Base-by-base conservation (phyloP, 2,329 filamentous ascomycete species). In the Pezicula neosporulosa region DNA sequence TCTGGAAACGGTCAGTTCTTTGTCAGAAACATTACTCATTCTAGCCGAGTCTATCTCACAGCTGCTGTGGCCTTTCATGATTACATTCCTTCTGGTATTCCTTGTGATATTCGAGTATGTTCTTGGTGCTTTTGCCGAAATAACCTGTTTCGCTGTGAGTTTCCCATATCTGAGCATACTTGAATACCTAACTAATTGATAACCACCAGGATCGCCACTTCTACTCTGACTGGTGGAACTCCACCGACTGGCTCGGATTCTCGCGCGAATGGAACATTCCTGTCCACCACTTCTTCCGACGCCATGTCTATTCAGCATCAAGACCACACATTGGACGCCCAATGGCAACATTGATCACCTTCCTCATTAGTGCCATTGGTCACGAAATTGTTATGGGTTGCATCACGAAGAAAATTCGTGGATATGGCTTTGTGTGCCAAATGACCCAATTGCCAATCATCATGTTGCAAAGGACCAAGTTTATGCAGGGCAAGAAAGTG, bases 81-180 rank as follows among this genome's bases (percentile, higher is more conserved):
- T 97, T 55, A 96, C 87, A 4, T 95, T 97, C 68, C 76, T 97
- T 4, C 83, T 97, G 44, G 92, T 97, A 50, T 99, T 99, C 75
- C 84, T 99, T 52, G 91, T 97, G 69, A 97, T 97, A 63, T 99
- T 97, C 69, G 94, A 99, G 70, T 99, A 97, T 70, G 81, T 96
- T 10, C 82, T 97, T 33, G 94, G 93, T 52, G 92, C 92, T 44
- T 96, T 95, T 64, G 94, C 92, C 13, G 94, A 99, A 69, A 89
- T 97, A 60, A 96, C 92, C 16, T 81, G 86, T 44, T 44, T 44
- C 24, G 42, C 42, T 3, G 42, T 64, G 57, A 48, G 57, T 56
- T 27, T 21, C n/a, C 19, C 16, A 16, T 13, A 10, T 24, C 6
- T 3, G 10, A 8, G 27, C 8, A 28, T 13, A 8, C 38, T 19